Evolutionary conservation across 2,329 filamentous ascomycete species (phyloP), one percentile per base, ranked within the genome.

Genomic region (Penicillium hordei): DNA sequence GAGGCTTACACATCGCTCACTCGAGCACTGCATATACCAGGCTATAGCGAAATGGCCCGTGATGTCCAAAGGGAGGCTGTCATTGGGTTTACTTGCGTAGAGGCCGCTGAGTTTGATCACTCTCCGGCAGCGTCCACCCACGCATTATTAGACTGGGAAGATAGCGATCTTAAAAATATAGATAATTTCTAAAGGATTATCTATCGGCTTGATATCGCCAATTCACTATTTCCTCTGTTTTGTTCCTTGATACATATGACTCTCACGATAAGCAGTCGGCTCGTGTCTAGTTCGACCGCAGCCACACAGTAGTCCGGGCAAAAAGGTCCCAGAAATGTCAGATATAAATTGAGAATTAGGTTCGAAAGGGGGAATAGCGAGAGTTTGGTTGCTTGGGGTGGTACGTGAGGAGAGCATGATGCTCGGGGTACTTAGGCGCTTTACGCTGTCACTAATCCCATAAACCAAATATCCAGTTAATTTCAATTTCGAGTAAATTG

Each of bases 1-100:
- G 57, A 58, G 13, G 66, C 66, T 23, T 67, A 65, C 27, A 55
- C 49, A 50, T 57, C 57, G 1, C 56, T 67, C 42, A 55, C 62
- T 10, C 45, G 52, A 34, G 57, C 60, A 2, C 48, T 66, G 13
- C 27, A 52, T 17, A 58, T 58, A 3, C 62, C 60, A n/a, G 59
- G 53, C 15, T 68, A 69, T 21, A 43, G 60, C 5, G 21, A n/a
- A 9, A 66, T 58, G n/a, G 61, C 60, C 12, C 52, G 55, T 23
- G 29, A 60, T 8, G 51, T 59, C 27, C 66, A 68, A 50, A 49
- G 45, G 48, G 23, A 50, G 31, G 52, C 55, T 7, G 50, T 64
- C 12, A 42, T 54, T 25, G 45, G 44, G 8, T 59, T 53, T n/a
- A 54, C 49, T 17, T 39, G 45, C n/a, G 46, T 52, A 23, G 49